Percentiles rank a stretch among this genome's conserved stretches.
These are phyloP conservation scores for Rhytidhysteron rufulum DNA, from an alignment of 2,329 filamentous ascomycete species.

Conservation along the genomic window DNA sequence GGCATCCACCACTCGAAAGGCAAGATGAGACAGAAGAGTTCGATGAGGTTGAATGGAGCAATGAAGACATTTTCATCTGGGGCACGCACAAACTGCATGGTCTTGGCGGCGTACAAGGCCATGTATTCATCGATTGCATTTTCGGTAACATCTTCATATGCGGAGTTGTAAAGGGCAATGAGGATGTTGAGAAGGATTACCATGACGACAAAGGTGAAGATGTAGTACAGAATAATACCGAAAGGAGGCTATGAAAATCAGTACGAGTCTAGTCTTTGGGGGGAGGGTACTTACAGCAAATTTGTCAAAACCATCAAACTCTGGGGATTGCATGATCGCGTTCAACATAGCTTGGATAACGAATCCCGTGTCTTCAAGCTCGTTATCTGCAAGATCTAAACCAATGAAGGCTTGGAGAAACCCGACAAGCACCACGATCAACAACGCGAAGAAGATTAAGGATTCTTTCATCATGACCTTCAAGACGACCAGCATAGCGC, in stretches of 20 bases:
- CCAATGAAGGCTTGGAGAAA: constrained; percentile 95
- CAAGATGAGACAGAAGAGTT: constrained; percentile 72
- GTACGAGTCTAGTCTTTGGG: neutral
- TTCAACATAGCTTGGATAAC: constrained; percentile 82
- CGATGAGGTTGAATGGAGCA: constrained; percentile 88
- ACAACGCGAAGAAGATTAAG: constrained; percentile 90
- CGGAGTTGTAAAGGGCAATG: constrained; percentile 94
- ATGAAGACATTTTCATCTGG: constrained; percentile 99
- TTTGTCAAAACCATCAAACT: constrained; percentile 82
- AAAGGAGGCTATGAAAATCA: constrained; percentile 62
- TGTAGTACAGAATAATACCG: constrained; percentile 91
- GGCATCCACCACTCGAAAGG: constrained; percentile 96
- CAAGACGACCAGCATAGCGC: constrained; percentile 94
- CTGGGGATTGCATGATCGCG: constrained; percentile 84
- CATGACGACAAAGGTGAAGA: constrained; percentile 97
- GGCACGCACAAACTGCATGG: constrained; percentile 92
- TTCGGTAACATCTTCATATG: constrained; percentile 90
- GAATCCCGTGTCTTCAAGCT: constrained; percentile 59
- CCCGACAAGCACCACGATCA: constrained; percentile 75
- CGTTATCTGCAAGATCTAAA: constrained; percentile 76
- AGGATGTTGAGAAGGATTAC: constrained; percentile 92
- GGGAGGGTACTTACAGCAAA: constrained; percentile 56
- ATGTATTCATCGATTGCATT: constrained; percentile 95
- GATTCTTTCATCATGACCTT: constrained; percentile 68
- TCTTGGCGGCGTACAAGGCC: constrained; percentile 88